These are phyloP conservation scores for Podospora pseudocomata DNA, from an alignment of 495 filamentous ascomycete species.

Conservation along the genomic window DNA sequence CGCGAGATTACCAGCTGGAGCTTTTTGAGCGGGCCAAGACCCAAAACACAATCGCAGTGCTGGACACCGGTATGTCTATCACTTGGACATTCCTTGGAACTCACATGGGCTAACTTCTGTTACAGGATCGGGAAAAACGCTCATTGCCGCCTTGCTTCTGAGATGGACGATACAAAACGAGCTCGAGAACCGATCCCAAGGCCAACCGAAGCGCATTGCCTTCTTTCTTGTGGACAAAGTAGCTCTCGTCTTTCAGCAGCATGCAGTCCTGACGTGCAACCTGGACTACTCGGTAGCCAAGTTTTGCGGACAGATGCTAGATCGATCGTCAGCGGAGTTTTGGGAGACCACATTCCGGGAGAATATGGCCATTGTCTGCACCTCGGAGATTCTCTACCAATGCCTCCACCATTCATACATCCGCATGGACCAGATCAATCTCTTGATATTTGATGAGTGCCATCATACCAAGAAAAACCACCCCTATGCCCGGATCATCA, in stretches of 20 bases:
- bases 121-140: constrained; percentile 87
- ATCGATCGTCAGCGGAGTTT: constrained; percentile 51
- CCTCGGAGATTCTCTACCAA: constrained; percentile 77
- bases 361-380: constrained; percentile 90
- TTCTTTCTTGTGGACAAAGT: constrained; percentile 94
- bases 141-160: constrained; percentile 87
- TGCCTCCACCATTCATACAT: constrained; percentile 80
- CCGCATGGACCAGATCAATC: constrained; percentile 77
- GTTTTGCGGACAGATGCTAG: constrained; percentile 64
- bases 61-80: constrained; percentile 70
- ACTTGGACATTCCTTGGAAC: not conserved
- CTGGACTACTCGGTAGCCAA: constrained; percentile 75
- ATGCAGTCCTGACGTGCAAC: constrained; percentile 76
- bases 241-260: constrained; percentile 86
- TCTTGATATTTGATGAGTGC: constrained; percentile 93
- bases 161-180: constrained; percentile 75
- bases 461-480: constrained; percentile 97
- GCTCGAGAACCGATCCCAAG: constrained; percentile 62
- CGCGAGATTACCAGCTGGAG: constrained; percentile 89
- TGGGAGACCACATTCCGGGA: constrained; percentile 67
- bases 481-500: constrained; percentile 86
- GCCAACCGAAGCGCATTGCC: constrained; percentile 59
- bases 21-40: constrained; percentile 85
- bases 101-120: constrained; percentile 13
- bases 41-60: constrained; percentile 87